These are phyloP conservation scores for Cyclocybe cylindracea DNA, from an alignment of 768 basidiomycete genomes.

Conservation along the genomic window DNA sequence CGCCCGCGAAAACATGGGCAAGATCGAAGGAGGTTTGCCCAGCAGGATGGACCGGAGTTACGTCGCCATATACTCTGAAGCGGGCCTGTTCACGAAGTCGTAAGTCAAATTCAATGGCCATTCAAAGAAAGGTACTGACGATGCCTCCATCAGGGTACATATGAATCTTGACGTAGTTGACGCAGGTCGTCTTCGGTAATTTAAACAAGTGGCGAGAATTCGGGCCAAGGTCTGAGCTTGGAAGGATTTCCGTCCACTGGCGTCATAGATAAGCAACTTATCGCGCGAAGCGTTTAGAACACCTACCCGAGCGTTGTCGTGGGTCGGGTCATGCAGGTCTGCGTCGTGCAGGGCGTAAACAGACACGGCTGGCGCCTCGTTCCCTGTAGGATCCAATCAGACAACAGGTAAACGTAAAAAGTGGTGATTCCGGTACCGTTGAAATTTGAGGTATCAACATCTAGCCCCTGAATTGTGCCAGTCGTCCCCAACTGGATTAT, in stretches of 20 bases:
- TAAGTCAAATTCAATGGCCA: slow-evolving; percentile 6
- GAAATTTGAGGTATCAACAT: slow-evolving; percentile 95
- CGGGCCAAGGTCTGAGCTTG: slow-evolving; percentile 76
- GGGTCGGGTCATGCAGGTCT: slow-evolving; percentile 42
- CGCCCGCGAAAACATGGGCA: slow-evolving; percentile 89
- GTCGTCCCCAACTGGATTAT: slow-evolving; percentile 86
- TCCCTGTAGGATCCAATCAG: slow-evolving; percentile 47
- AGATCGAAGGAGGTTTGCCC: slow-evolving; percentile 68
- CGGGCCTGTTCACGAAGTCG: slow-evolving; percentile 60
- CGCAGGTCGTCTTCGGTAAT: slow-evolving; percentile 48
- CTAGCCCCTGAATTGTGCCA: slow-evolving; percentile 77
- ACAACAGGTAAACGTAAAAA: slow-evolving; percentile 2
- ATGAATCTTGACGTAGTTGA: slow-evolving; percentile 86
- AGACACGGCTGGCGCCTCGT: slow-evolving; percentile 83
- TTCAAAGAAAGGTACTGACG: slow-evolving; percentile 46
- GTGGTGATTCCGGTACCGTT: slow-evolving; percentile 54
- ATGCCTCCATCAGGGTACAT: slow-evolving; percentile 99
- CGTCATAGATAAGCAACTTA: slow-evolving; percentile 10
- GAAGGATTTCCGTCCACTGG: slow-evolving; percentile 83
- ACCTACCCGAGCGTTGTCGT: slow-evolving; percentile 53
- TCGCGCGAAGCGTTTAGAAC: neutral
- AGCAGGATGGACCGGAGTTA: slow-evolving; percentile 62
- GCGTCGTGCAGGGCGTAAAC: slow-evolving; percentile 59
- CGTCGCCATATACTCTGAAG: slow-evolving; percentile 88
- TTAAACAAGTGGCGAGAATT: slow-evolving; percentile 88